These are phyloP conservation scores for Pachyrhizus erosus DNA, from an alignment of 306 rosid genomes.

Conservation along the genomic window DNA sequence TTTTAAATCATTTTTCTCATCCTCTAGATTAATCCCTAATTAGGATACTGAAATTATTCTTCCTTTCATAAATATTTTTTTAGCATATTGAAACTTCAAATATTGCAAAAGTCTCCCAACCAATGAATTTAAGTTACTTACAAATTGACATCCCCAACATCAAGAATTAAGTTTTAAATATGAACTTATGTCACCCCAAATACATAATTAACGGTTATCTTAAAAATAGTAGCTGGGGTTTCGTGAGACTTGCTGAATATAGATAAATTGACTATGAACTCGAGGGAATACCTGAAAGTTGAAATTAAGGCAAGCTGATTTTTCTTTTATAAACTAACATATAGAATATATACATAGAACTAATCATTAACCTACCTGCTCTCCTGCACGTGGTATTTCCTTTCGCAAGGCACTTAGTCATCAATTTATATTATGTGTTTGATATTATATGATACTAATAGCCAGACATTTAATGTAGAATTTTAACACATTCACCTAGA, in stretches of 20 bases:
- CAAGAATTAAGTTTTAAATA: background rate
- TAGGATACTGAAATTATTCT: too few relatives aligned
- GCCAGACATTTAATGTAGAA: constrained; percentile 5
- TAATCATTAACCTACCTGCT: constrained; percentile 10
- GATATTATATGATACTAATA: background rate
- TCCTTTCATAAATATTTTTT: too few relatives aligned
- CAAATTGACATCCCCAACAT: background rate
- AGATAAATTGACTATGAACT: background rate
- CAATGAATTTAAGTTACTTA: background rate
- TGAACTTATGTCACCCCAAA: background rate
- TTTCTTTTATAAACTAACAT: background rate
- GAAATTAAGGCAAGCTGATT: background rate
- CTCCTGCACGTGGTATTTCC: constrained; percentile 21
- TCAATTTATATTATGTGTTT: background rate
- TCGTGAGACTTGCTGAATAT: background rate
- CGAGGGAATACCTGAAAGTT: background rate
- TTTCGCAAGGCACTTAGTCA: background rate
- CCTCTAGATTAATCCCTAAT: too few relatives aligned
- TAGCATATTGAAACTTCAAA: too few relatives aligned
- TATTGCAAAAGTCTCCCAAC: background rate
- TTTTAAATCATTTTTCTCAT: too few relatives aligned
- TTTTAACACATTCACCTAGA: background rate
- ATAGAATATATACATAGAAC: background rate
- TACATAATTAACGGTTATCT: background rate
- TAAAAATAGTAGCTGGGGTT: background rate